Percentiles rank a stretch among this genome's conserved stretches.
Evolutionary conservation across 2,329 filamentous ascomycete species (phyloP).

Genomic region (Pseudopithomyces maydicus): DNA sequence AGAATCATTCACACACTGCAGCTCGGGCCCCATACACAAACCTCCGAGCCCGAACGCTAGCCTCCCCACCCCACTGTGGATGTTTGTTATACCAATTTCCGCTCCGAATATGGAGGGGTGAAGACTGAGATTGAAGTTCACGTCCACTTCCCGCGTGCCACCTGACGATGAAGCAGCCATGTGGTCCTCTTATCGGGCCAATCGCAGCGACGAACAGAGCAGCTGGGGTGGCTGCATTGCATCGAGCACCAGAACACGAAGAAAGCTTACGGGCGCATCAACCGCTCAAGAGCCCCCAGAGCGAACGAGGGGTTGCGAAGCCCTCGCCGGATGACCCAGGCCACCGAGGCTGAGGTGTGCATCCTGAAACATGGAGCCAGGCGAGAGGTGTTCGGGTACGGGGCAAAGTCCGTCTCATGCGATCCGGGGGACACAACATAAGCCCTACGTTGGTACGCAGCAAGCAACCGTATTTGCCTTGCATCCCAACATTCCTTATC

Average conservation of each 20-base stretch:
- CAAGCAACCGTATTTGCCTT: neutral
- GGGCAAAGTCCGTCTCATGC: conserved; percentile 3
- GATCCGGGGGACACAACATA: conserved; percentile 5
- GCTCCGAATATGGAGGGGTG: neutral
- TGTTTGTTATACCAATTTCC: neutral
- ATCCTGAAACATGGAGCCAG: conserved; percentile 4
- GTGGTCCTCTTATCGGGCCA: neutral
- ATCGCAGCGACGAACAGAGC: too few relatives aligned
- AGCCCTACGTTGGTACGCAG: conserved; percentile 1
- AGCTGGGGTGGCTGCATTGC: too few relatives aligned
- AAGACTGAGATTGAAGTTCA: too few relatives aligned
- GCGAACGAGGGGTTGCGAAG: conserved; percentile 3
- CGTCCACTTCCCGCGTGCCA: neutral
- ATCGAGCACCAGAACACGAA: too few relatives aligned
- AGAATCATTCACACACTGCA: neutral
- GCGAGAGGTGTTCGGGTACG: neutral
- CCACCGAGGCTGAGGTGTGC: conserved; percentile 7
- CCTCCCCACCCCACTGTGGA: neutral
- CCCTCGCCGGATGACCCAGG: neutral
- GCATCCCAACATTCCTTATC: conserved; percentile 1
- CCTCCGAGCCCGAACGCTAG: conserved; percentile 3
- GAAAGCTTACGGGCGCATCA: neutral
- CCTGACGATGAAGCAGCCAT: neutral
- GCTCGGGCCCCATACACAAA: neutral
- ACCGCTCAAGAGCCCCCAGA: neutral